Evolutionary conservation across 805 yeast genomes (phyloP).

Genomic region (Saturnispora saitoi): DNA sequence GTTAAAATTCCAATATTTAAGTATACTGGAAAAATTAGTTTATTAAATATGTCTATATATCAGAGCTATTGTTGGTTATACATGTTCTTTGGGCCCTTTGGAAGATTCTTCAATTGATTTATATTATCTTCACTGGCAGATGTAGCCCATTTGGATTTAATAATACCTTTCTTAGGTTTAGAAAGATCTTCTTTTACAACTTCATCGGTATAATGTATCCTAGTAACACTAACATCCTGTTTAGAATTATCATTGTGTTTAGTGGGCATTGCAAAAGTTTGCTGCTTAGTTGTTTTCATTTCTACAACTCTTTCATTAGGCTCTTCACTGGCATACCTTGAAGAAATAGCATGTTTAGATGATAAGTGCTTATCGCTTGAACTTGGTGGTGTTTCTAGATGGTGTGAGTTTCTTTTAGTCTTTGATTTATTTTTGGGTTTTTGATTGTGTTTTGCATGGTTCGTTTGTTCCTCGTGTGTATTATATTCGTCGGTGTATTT

Average conservation of each 20-base stretch:
- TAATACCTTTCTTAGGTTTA: neutral
- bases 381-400: slow-evolving; percentile 3
- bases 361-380: neutral
- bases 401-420: neutral
- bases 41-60: no score
- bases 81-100: neutral
- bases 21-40: no score
- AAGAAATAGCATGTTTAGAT: neutral
- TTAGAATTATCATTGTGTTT: neutral
- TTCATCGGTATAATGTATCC: slow-evolving; percentile 4
- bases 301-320: neutral
- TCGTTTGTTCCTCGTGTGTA: neutral
- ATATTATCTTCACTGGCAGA: neutral
- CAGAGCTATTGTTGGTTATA: neutral
- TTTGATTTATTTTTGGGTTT: neutral
- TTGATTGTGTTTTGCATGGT: neutral
- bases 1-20: no score
- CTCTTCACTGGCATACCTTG: neutral
- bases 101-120: neutral
- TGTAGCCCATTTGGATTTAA: slow-evolving; percentile 5
- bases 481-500: slow-evolving; percentile 8
- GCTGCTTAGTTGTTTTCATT: neutral
- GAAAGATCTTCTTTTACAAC: neutral
- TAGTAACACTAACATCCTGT: neutral
- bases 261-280: neutral